Evolutionary conservation across 2,329 filamentous ascomycete genomes (phyloP), one percentile per base, ranked within the genome.

Genomic region (Leptoxyphium fumago): DNA sequence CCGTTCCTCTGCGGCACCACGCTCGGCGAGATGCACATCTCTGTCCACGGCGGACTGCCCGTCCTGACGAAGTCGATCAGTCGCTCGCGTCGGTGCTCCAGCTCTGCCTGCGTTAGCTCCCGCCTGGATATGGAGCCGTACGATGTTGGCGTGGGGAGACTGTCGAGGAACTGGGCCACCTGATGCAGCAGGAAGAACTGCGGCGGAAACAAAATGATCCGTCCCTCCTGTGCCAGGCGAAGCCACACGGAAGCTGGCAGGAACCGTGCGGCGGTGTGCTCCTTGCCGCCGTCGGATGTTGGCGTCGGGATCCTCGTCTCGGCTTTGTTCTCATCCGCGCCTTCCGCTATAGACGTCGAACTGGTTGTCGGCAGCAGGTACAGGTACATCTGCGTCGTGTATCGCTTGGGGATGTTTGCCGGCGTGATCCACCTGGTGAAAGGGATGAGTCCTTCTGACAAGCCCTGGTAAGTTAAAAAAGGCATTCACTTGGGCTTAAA

Each of bases 351-450:
- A 5, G 54, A 55, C 50, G 68, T 59, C 52, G 67, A 51, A 40
- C 64, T 41, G 26, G 55, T 45, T 1, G 57, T 55, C 0, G 87
- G 87, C 2, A 95, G 72, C 62, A 93, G 80, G 64, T 94, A 94
- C 10, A 96, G 62, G 64, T 96, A 98, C 89, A 96, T 96, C 60
- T 95, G 88, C 1, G 89, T 95, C 0, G 84, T 85, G 65, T 93
- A 98, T 39, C 91, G 75, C 54, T 80, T 85, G 0, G 78, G 74
- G 1, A 81, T 67, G 48, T 75, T 77, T 0, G 69, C 63, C 0
- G 89, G 89, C 2, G 91, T 96, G 45, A 96, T 73, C 91, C 91
- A 96, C 43, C 85, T 77, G 0, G 88, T 94, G 58, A 94, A 95
- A 0, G 88, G 86, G 7, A 84, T 67, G 2, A 95, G 66, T 32